phyloP scores from a whole-genome alignment of 805 yeast species.

The Candida ipomoeae region DNA sequence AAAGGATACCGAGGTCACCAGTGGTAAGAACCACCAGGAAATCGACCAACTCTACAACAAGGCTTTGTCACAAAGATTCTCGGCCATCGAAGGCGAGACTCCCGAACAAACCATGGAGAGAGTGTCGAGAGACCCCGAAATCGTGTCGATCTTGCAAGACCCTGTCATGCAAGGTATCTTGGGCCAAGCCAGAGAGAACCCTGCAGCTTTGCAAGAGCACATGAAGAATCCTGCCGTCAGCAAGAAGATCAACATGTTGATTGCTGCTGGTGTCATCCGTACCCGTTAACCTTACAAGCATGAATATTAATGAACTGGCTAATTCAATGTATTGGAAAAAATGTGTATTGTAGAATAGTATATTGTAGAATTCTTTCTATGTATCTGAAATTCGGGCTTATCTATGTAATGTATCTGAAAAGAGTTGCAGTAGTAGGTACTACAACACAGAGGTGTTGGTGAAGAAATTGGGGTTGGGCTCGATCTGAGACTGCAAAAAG shows the following conservation, averaged over 20 bases:
- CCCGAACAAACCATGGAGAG: conserved; percentile 93
- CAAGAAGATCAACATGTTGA: conserved; percentile 80
- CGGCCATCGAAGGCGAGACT: conserved; percentile 80
- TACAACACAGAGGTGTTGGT: not conserved
- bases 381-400: too few relatives aligned
- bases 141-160: conserved; percentile 81
- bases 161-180: conserved; percentile 95
- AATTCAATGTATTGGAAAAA: not conserved
- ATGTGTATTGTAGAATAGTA: too few relatives aligned
- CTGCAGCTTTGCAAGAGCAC: conserved; percentile 95
- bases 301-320: not conserved
- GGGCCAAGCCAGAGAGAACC: conserved; percentile 90
- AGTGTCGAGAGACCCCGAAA: conserved; percentile 90
- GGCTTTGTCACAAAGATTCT: conserved; percentile 77
- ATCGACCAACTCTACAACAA: conserved; percentile 77
- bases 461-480: not conserved
- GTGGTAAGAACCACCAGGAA: conserved; percentile 59
- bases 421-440: not conserved
- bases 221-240: conserved; percentile 94
- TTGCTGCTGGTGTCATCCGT: conserved; percentile 96
- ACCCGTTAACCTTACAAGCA: conserved; percentile 49
- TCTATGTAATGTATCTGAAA: too few relatives aligned
- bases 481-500: not conserved
- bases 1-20: conserved; percentile 60
- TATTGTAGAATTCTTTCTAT: too few relatives aligned